Evolutionary conservation across 176 grass and related monocot species (phyloP), one percentile per base, ranked within the genome.

Genomic region (Ampelocalamus luodianensis): DNA sequence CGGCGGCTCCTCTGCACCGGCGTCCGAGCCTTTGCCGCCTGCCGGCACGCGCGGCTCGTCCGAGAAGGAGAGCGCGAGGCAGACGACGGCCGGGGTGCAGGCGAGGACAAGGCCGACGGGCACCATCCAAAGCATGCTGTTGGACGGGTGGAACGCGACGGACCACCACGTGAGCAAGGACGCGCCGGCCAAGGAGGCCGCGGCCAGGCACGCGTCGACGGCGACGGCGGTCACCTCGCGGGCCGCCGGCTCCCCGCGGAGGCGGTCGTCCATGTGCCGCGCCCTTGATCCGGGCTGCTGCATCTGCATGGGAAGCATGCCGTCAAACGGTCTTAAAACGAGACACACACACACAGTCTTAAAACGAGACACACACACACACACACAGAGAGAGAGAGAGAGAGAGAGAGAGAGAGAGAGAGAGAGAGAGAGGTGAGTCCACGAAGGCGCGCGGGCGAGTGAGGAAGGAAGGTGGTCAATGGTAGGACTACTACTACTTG

Each of bases 101-200:
- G 88, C 82, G 70, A 94, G 80, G 37, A 97, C 65, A 70, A 97
- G 88, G 45, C 95, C 88, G 36, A 90, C 43, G 13, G 95, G 92
- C 40, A 97, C 95, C 95, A 94, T 97, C 95, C 95, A 97, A 3
- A 94, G 83, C 43, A 81, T 91, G n/a, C 79, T 82, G 81, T 94
- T 90, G 3, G 77, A 64, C 3, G 87, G 92, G 74, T 93, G 95
- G 81, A 93, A 94, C 29, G 80, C 82, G 7, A 94, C 13, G 6
- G 82, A 29, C 95, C 95, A 97, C 86, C 86, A 94, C 10, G 90
- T 48, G 40, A 97, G 74, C 64, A 97, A 36, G 22, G 37, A 87
- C 1, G 78, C 61, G 36, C 95, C 90, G 8, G 42, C 45, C 49
- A 94, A 22, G 43, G 58, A 51, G 0, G 75, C 75, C 74, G 68